phyloP scores from a whole-genome alignment of 2,329 filamentous ascomycete species.

The Fusarium cicatricum region DNA sequence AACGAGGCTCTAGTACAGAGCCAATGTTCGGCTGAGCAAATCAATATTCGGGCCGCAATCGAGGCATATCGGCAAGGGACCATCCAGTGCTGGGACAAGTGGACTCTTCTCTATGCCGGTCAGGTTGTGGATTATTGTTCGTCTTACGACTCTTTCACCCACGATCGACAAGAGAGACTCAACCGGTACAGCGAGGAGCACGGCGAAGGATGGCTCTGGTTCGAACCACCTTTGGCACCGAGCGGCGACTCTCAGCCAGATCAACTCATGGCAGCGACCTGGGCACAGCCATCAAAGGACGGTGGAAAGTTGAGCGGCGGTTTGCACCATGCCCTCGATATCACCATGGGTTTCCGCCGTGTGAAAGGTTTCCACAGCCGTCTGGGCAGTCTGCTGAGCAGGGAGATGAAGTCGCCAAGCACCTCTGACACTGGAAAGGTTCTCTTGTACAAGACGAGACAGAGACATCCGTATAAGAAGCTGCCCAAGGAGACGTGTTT shows the following conservation, averaged over 20 bases:
- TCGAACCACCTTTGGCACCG: slow-evolving; percentile 34
- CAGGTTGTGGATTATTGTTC: slow-evolving; percentile 31
- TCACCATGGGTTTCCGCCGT: slow-evolving; percentile 41
- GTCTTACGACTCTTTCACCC: slow-evolving; percentile 39
- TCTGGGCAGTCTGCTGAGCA: background rate
- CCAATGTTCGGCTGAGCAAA: slow-evolving; percentile 12
- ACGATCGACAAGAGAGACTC: slow-evolving; percentile 34
- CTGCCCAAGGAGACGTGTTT: background rate
- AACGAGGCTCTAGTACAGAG: slow-evolving; percentile 12
- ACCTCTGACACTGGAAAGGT: slow-evolving; percentile 12
- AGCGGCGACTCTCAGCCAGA: slow-evolving; percentile 16
- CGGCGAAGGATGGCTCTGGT: slow-evolving; percentile 42
- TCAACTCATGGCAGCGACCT: slow-evolving; percentile 37
- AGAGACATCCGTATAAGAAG: background rate
- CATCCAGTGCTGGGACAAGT: slow-evolving; percentile 38
- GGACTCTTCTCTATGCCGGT: slow-evolving; percentile 38
- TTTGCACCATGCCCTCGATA: slow-evolving; percentile 20
- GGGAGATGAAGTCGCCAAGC: background rate
- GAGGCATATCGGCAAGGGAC: slow-evolving; percentile 27
- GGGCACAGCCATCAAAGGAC: slow-evolving; percentile 29
- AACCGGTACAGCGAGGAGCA: slow-evolving; percentile 31
- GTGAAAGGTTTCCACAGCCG: slow-evolving; percentile 36
- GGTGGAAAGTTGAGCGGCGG: background rate
- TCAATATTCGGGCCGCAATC: slow-evolving; percentile 35
- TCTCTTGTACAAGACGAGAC: slow-evolving; percentile 26